Percentiles rank a stretch among this genome's conserved stretches.
Evolutionary conservation across 768 basidiomycete species (phyloP).

Genomic region (Naganishia vishniacii): DNA sequence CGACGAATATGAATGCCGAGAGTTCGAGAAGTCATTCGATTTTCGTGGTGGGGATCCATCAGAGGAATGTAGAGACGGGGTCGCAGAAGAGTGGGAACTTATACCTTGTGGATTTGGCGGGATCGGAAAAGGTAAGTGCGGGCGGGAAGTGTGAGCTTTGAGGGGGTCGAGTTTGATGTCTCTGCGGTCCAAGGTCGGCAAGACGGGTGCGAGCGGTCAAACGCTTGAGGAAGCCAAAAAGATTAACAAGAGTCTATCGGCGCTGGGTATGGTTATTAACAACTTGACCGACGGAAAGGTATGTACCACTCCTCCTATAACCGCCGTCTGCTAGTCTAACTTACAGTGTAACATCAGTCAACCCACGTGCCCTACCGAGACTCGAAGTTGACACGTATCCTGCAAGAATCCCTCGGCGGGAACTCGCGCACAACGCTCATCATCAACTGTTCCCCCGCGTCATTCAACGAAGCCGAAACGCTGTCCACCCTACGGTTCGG

Average conservation of each 20-base stretch:
- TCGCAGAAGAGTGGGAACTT: constrained; percentile 94
- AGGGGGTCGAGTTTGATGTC: background rate
- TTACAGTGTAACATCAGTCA: constrained; percentile 55
- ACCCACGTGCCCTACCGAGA: constrained; percentile 98
- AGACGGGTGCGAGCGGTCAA: constrained; percentile 97
- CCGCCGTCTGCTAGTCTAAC: background rate
- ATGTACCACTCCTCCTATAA: constrained; percentile 29
- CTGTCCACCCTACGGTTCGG: constrained; percentile 96
- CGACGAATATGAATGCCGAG: constrained; percentile 99
- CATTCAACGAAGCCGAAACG: constrained; percentile 95
- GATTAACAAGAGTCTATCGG: constrained; percentile 97
- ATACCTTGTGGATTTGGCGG: constrained; percentile 95
- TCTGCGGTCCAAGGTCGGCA: constrained; percentile 61
- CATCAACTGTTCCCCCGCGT: constrained; percentile 89
- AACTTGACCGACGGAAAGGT: constrained; percentile 94
- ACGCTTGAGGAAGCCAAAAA: constrained; percentile 99
- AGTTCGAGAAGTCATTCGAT: constrained; percentile 98
- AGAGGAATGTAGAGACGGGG: constrained; percentile 91
- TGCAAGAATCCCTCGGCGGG: constrained; percentile 61
- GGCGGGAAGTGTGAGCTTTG: background rate
- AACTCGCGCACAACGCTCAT: constrained; percentile 77
- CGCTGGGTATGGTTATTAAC: constrained; percentile 99
- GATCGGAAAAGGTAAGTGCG: constrained; percentile 93
- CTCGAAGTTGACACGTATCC: constrained; percentile 95
- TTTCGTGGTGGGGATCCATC: constrained; percentile 94